Base-by-base conservation (phyloP, 116 monocot genomes). In the Phalaenopsis hybrid region DNA sequence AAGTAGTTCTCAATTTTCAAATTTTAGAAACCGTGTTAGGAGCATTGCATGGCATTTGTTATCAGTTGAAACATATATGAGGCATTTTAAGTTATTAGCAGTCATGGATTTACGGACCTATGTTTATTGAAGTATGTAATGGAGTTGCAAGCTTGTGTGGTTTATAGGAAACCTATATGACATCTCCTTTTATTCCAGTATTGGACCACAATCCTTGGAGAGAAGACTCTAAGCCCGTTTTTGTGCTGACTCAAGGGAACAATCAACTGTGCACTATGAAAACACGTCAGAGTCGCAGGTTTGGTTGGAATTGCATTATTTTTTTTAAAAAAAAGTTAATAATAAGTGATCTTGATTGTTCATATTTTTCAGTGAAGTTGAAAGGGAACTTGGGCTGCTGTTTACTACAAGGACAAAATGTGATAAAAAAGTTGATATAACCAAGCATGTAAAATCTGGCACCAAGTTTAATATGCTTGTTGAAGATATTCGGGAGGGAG, bases 181-280 rank as follows among this genome's bases (percentile, higher is more conserved):
- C 6, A 10, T 51, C 48, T n/a, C 13, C 43, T 70, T 45, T 57
- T 83, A 68, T 31, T 88, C 21, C 85, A 97, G 97, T 97, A 13
- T 59, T 97, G 78, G 97, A 97, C 52, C 86, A 80, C 81, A 97
- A 97, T 82, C 97, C 97, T 50, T 97, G 97, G 97, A 88, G 97
- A 83, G 97, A 94, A 84, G 85, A 89, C 77, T 81, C 93, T 10
- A 97, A 97, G 85, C 90, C 94, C 74, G 94, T 97, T 28, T 97
- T 93, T 87, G 97, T 97, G 23, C 81, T 97, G 79, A 90, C 97
- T 74, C 92, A 91, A 81, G 89, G 89, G 52, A 88, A 94, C 80
- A 94, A 97, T 82, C 94, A 89, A 84, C 63, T 97, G 46, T 97
- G 97, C 82, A 97, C 97, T 7, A 97, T 97, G 97, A 97, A 97